Evolutionary conservation across 2,329 filamentous ascomycete genomes (phyloP).

Genomic region (Ophiobolus disseminans): DNA sequence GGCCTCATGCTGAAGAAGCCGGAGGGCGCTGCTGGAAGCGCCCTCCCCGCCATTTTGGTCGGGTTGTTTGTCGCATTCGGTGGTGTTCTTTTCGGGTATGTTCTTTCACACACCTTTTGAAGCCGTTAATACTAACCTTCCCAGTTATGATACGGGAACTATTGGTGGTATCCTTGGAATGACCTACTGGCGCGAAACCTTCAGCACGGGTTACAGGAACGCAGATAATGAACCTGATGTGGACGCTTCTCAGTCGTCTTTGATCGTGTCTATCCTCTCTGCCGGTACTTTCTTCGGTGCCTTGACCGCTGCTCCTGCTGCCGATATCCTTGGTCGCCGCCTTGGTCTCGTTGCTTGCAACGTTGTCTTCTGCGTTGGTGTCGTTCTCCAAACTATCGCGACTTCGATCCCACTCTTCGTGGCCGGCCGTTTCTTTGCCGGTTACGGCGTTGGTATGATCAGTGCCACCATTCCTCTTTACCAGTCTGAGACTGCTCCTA

Average conservation of each 20-base stretch:
- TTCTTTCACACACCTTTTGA: neutral
- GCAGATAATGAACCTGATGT: slow-evolving; percentile 50
- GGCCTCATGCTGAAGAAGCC: slow-evolving; percentile 66
- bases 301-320: slow-evolving; percentile 69
- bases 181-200: slow-evolving; percentile 70
- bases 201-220: slow-evolving; percentile 54
- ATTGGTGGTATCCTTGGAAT: slow-evolving; percentile 72
- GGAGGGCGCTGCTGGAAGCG: slow-evolving; percentile 71
- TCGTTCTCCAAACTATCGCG: slow-evolving; percentile 49
- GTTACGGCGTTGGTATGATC: slow-evolving; percentile 52
- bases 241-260: slow-evolving; percentile 64
- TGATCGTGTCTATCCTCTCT: slow-evolving; percentile 83
- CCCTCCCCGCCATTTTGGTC: slow-evolving; percentile 47
- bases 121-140: slow-evolving; percentile 11
- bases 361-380: slow-evolving; percentile 49
- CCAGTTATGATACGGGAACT: slow-evolving; percentile 49
- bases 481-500: slow-evolving; percentile 75
- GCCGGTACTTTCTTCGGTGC: slow-evolving; percentile 80
- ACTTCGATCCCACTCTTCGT: slow-evolving; percentile 48
- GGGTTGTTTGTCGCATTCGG: slow-evolving; percentile 57
- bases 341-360: slow-evolving; percentile 59
- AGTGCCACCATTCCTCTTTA: slow-evolving; percentile 66
- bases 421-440: slow-evolving; percentile 52
- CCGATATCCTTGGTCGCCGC: slow-evolving; percentile 74
- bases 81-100: slow-evolving; percentile 52